A percentile compares a stretch with the other conserved stretches of the same genome.
Evolutionary conservation across 2,329 filamentous ascomycete genomes (phyloP).

Genomic region (Colletotrichum navitas): DNA sequence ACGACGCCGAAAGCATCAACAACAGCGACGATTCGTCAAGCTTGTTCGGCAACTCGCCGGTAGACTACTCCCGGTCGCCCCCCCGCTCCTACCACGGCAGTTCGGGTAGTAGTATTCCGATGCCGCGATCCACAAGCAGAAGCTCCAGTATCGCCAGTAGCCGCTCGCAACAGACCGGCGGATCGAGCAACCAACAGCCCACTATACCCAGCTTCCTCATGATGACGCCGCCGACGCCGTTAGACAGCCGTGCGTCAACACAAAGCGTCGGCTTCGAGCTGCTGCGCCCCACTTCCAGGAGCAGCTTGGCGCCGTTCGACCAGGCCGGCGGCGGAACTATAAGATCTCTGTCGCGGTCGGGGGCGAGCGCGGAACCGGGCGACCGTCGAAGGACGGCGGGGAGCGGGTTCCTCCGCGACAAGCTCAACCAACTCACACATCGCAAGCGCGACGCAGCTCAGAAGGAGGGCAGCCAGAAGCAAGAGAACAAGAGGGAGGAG

Average conservation of each 20-base stretch:
- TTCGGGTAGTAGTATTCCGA: conserved; percentile 62
- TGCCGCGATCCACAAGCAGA: conserved; percentile 61
- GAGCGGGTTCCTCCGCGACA: conserved; percentile 53
- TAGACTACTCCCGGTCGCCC: conserved; percentile 71
- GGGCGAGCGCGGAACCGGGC: conserved; percentile 39
- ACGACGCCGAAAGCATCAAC: conserved; percentile 58
- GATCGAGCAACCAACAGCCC: conserved; percentile 46
- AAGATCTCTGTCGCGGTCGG: conserved; percentile 40
- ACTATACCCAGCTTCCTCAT: conserved; percentile 57
- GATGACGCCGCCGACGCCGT: conserved; percentile 62
- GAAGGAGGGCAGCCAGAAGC: conserved; percentile 38
- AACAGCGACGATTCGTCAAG: conserved; percentile 71
- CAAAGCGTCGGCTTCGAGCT: conserved; percentile 44
- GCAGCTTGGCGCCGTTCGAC: conserved; percentile 44
- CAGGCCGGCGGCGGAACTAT: conserved; percentile 40
- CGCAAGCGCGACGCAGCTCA: conserved; percentile 44
- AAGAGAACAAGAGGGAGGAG: conserved; percentile 18
- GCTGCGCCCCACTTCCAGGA: conserved; percentile 45
- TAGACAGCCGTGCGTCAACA: conserved; percentile 39
- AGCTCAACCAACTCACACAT: conserved; percentile 49
- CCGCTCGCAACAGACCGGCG: conserved; percentile 56
- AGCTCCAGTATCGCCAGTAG: conserved; percentile 66
- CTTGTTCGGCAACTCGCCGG: conserved; percentile 63
- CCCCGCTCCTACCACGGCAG: conserved; percentile 65
- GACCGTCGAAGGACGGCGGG: conserved; percentile 47